Conservation (phyloP, 345 rosid species). For the Euphorbia pulcherrima region DNA sequence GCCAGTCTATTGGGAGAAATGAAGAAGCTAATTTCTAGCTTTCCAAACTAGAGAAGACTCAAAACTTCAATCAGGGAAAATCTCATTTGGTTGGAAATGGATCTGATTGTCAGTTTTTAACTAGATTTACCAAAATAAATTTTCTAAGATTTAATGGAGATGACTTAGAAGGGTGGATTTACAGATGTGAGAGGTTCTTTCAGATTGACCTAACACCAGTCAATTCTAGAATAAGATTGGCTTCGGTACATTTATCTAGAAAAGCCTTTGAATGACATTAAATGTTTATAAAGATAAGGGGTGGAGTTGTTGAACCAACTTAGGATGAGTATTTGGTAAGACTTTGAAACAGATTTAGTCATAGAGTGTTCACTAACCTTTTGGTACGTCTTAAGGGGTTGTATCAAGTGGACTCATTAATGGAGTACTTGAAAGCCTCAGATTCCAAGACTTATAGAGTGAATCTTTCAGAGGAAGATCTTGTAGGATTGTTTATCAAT, state of each 20-base stretch:
- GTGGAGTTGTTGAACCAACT: not conserved
- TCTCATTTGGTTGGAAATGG: too few species aligned
- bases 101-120: not conserved
- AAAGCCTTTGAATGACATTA: not conserved
- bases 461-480: not conserved
- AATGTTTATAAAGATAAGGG: too few species aligned
- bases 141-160: not conserved
- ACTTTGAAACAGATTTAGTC: too few species aligned
- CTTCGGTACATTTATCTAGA: not conserved
- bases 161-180: not conserved
- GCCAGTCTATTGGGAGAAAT: too few species aligned
- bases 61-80: too few species aligned
- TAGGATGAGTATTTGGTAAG: not conserved
- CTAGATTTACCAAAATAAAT: not conserved
- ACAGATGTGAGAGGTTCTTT: not conserved
- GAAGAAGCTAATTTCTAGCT: too few species aligned
- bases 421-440: too few species aligned
- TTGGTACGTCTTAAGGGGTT: not conserved
- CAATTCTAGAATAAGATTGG: not conserved
- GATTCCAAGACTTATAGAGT: not conserved
- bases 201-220: not conserved
- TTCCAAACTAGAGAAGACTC: too few species aligned
- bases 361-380: not conserved
- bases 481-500: not conserved
- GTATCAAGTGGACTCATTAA: too few species aligned